phyloP scores from a whole-genome alignment of 2,329 filamentous ascomycete genomes.

The Apiospora koreana region DNA sequence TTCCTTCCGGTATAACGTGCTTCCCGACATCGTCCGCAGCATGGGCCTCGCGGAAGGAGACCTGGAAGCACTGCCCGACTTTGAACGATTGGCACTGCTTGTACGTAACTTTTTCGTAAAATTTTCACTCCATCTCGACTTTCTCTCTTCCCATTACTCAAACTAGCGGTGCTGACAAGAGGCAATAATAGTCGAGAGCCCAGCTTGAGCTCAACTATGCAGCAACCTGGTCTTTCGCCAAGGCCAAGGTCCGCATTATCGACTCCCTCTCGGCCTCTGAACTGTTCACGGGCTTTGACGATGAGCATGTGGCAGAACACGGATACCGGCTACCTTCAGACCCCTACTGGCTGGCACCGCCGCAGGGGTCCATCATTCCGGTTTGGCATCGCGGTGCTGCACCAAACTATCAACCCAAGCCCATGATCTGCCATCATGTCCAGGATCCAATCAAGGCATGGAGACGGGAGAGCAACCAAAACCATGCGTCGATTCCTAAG shows the following conservation, averaged over 20 bases:
- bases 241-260: conserved; percentile 24
- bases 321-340: conserved; percentile 28
- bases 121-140: neutral
- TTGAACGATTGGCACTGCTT: conserved; percentile 19
- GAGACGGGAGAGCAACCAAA: conserved; percentile 17
- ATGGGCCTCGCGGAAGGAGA: conserved; percentile 18
- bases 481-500: neutral
- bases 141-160: neutral
- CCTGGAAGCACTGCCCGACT: conserved; percentile 26
- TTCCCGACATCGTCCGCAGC: conserved; percentile 23
- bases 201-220: conserved; percentile 30
- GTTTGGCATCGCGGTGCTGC: conserved; percentile 29
- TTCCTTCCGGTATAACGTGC: conserved; percentile 26
- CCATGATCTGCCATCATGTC: conserved; percentile 28
- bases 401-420: conserved; percentile 32
- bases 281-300: conserved; percentile 26
- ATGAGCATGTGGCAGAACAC: conserved; percentile 23
- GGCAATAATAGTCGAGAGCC: conserved; percentile 20
- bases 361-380: conserved; percentile 29
- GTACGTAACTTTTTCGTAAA: neutral
- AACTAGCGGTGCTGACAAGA: neutral
- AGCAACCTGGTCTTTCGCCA: conserved; percentile 25
- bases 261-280: conserved; percentile 28
- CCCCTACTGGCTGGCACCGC: conserved; percentile 28
- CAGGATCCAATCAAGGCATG: conserved; percentile 31